Evolutionary conservation across 352 stramenopile species (phyloP), one percentile per base, ranked within the genome.

Genomic region (Globisporangium camurandrum): DNA sequence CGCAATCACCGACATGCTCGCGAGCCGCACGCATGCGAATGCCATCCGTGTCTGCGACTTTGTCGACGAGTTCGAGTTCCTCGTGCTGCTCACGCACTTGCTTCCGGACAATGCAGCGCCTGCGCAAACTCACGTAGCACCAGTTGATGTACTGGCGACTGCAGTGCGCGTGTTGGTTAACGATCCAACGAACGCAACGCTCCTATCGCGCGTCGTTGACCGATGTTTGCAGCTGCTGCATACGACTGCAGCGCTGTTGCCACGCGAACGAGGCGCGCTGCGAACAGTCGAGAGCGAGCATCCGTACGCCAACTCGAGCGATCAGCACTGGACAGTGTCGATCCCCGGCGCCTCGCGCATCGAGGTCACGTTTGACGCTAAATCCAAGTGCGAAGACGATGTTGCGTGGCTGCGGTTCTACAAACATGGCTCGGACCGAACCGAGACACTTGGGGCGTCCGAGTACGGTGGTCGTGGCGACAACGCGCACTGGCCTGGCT

Each of bases 401-500:
- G 81, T 63, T 28, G 79, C 91, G 42, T 94, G 68, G 58, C 28
- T 94, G 0, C 64, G 58, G 17, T 81, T 94, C 48, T 92, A 88
- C 62, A 88, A 86, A 27, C 51, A 60, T 16, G 60, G 67, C 1
- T 71, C 72, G 8, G 61, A 81, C 23, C 71, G 76, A 37, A 56
- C 41, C 0, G 65, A 77, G 26, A 67, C 33, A 10, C 70, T 75
- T 51, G 80, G 76, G 1, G 75, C 82, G 19, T 49, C 64, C 11
- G 67, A 83, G 46, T 88, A 86, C 49, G 63, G 75, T 16, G 87
- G 87, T 1, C 66, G 80, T 33, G 66, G 66, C 12, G 76, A 74
- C 4, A 75, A 36, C 37, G 69, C 86, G 51, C 95, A 93, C 39
- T 97, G 75, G 69, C 85, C 85, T 16, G 88, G 86, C 5, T 87